Conservation (phyloP, 805 yeast genomes). For the Starmera amethionina region DNA sequence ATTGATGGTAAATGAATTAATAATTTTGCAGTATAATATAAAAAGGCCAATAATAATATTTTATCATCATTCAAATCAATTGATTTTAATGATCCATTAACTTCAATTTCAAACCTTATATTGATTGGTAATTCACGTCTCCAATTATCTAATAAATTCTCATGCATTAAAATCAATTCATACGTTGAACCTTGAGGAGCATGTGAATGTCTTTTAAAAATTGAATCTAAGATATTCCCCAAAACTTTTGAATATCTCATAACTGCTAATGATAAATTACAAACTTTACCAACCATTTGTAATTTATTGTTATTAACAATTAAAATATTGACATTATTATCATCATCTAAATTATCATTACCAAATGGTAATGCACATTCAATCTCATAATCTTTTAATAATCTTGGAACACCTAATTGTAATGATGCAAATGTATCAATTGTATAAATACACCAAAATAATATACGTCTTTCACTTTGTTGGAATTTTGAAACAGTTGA, state of each 20-base stretch:
- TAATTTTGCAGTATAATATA: slow-evolving; percentile 54
- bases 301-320: slow-evolving; percentile 49
- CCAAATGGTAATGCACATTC: slow-evolving; percentile 78
- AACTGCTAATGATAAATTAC: slow-evolving; percentile 49
- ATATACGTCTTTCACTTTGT: slow-evolving; percentile 73
- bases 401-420: slow-evolving; percentile 73
- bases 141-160: slow-evolving; percentile 74
- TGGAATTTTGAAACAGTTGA: slow-evolving; percentile 55
- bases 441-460: slow-evolving; percentile 78
- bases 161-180: slow-evolving; percentile 34
- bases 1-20: slow-evolving; percentile 57
- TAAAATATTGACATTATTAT: slow-evolving; percentile 42
- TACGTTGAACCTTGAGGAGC: slow-evolving; percentile 8
- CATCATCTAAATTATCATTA: slow-evolving; percentile 29
- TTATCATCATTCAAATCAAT: slow-evolving; percentile 26
- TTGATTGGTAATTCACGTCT: slow-evolving; percentile 54
- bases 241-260: slow-evolving; percentile 65
- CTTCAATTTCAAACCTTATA: slow-evolving; percentile 55
- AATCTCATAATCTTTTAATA: slow-evolving; percentile 70
- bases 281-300: slow-evolving; percentile 61
- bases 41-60: slow-evolving; percentile 42
- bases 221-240: slow-evolving; percentile 62
- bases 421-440: slow-evolving; percentile 69
- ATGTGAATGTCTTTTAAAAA: slow-evolving; percentile 43
- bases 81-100: slow-evolving; percentile 37